Conservation (phyloP, 2,329 filamentous ascomycete genomes). For the Parastagonospora avenae region DNA sequence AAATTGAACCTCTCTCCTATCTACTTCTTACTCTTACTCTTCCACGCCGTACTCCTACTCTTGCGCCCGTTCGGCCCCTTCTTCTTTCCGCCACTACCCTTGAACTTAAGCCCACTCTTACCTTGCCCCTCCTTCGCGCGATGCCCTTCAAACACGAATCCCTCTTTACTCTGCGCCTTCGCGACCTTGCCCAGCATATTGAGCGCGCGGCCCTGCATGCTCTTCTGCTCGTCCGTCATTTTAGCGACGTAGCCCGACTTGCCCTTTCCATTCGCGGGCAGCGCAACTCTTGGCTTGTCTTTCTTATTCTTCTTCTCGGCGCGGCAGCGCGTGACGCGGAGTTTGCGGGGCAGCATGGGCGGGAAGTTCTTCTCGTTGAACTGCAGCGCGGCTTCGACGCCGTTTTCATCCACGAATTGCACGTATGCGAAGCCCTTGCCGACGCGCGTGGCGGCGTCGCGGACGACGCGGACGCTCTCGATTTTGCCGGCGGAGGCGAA, state of each 20-base stretch:
- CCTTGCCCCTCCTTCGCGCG: conserved; percentile 71
- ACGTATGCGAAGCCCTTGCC: conserved; percentile 98
- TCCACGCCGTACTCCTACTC: conserved; percentile 53
- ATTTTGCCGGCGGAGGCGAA: conserved; percentile 80
- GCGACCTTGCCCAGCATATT: conserved; percentile 76
- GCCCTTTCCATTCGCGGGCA: conserved; percentile 36
- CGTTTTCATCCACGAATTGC: conserved; percentile 85
- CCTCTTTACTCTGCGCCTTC: conserved; percentile 68
- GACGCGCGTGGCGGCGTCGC: conserved; percentile 87
- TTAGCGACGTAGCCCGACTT: conserved; percentile 70
- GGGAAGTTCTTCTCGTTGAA: conserved; percentile 91
- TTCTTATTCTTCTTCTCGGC: conserved; percentile 55
- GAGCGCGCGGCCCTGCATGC: conserved; percentile 72
- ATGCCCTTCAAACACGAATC: conserved; percentile 80
- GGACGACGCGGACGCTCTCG: conserved; percentile 90
- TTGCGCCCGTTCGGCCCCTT: conserved; percentile 51
- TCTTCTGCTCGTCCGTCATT: conserved; percentile 70
- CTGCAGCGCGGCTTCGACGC: conserved; percentile 88
- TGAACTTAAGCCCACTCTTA: conserved; percentile 64
- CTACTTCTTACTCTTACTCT: conserved; percentile 46
- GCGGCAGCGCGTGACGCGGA: conserved; percentile 87
- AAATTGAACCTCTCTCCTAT: neutral
- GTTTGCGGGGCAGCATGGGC: conserved; percentile 84
- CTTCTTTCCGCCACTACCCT: conserved; percentile 53
- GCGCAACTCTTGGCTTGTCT: conserved; percentile 34